Percentiles rank a stretch among this genome's conserved stretches.
These are phyloP conservation scores for Fagopyrum homotropicum DNA, from an alignment of 148 eudicot genomes.

Conservation along the genomic window DNA sequence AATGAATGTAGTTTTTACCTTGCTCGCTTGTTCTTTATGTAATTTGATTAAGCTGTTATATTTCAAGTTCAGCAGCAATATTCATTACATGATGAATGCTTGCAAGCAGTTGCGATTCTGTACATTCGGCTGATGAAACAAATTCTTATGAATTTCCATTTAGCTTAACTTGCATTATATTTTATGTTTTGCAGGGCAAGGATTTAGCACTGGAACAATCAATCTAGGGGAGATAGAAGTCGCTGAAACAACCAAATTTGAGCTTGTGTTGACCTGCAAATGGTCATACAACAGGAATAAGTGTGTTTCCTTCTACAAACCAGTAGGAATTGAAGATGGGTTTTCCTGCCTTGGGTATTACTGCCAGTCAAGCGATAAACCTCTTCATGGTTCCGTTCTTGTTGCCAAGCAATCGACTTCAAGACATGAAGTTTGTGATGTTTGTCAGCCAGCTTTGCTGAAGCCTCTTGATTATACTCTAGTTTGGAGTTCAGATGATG, in stretches of 20 bases:
- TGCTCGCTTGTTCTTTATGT: neutral
- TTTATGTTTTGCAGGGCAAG: slow-evolving; percentile 47
- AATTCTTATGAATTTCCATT: neutral
- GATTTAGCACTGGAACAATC: slow-evolving; percentile 62
- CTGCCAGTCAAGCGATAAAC: slow-evolving; percentile 51
- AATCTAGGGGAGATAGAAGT: slow-evolving; percentile 80
- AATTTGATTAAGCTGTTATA: neutral
- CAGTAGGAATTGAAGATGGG: slow-evolving; percentile 57
- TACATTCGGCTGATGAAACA: neutral
- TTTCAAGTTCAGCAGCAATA: neutral
- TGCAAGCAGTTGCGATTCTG: neutral
- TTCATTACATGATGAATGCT: neutral
- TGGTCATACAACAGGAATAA: slow-evolving; percentile 34
- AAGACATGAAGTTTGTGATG: neutral
- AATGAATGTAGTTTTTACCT: neutral
- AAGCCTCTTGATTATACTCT: slow-evolving; percentile 60
- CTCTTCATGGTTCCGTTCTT: slow-evolving; percentile 54
- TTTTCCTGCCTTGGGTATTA: slow-evolving; percentile 69
- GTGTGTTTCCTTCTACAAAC: slow-evolving; percentile 57
- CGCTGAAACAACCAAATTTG: slow-evolving; percentile 43
- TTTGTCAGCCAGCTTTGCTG: slow-evolving; percentile 39
- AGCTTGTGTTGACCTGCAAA: slow-evolving; percentile 63
- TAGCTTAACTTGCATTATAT: neutral
- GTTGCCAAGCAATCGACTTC: slow-evolving; percentile 47
- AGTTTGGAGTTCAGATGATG: slow-evolving; percentile 72